Conservation (phyloP, 106 monocot species). For the Triglochin maritima region DNA sequence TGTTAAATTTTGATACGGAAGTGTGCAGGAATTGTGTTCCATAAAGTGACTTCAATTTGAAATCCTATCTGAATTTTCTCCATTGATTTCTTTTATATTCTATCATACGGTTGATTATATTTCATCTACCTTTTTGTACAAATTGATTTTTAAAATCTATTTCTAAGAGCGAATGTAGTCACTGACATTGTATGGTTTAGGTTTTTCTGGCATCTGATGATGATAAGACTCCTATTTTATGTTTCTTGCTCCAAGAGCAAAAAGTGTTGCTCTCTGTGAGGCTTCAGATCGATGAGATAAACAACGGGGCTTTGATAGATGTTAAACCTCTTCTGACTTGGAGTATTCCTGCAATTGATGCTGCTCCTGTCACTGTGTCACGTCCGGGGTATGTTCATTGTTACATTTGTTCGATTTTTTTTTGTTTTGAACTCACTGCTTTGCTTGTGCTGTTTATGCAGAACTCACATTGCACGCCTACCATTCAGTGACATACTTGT, state of each 20-base stretch:
- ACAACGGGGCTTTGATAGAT: constrained; percentile 42
- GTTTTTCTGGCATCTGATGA: constrained; percentile 82
- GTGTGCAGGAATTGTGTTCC: no score
- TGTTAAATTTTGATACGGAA: no score
- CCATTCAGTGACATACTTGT: constrained; percentile 65
- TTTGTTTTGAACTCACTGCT: not conserved
- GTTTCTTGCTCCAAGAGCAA: constrained; percentile 73
- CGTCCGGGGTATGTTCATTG: constrained; percentile 56
- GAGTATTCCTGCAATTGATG: constrained; percentile 76
- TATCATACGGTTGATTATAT: no score
- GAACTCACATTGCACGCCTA: constrained; percentile 45
- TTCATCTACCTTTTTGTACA: no score
- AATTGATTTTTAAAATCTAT: no score
- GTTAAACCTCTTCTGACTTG: constrained; percentile 66
- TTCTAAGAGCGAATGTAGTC: not conserved
- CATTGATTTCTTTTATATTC: no score
- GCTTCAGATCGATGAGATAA: constrained; percentile 48
- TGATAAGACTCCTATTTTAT: constrained; percentile 67
- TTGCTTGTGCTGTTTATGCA: constrained; percentile 24
- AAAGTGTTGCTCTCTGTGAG: constrained; percentile 63
- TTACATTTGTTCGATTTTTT: not conserved
- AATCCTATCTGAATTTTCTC: no score
- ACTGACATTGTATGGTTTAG: constrained; percentile 13
- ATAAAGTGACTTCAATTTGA: no score
- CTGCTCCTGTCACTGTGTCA: constrained; percentile 62